Base-by-base conservation (phyloP, 2,329 filamentous ascomycete genomes). In the Cordyceps cicadae region DNA sequence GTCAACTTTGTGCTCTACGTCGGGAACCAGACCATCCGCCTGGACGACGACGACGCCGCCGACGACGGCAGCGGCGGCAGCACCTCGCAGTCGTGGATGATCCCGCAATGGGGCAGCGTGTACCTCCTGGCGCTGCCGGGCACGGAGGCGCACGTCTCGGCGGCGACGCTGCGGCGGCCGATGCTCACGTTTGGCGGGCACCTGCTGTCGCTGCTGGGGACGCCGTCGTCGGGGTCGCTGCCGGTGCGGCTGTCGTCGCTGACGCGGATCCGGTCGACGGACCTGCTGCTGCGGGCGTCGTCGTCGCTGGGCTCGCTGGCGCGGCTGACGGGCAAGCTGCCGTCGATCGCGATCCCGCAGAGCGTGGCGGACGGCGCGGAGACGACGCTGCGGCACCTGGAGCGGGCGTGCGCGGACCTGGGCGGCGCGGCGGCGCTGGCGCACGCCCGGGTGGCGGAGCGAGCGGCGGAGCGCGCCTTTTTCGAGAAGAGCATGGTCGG, bases 401-500 rank as follows among this genome's bases (percentile, higher is more conserved):
- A 90, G 34, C 79, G 84, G 51, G 88, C 92, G 0, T 97, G 93
- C 69, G 79, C 86, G 26, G 84, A 85, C 58, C 79, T 97, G 2
- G 84, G 84, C 41, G 79, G 78, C 0, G 76, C 77, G 0, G 81
- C 86, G 32, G 92, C 92, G 0, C 77, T 99, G 45, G 83, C 87
- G 64, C 87, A 93, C 70, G 93, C 93, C 0, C 84, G 90, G 11
- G 85, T 91, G 52, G 94, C 94, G 6, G 92, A 97, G 74, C 83
- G 85, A 3, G 91, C 95, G 70, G 93, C 92, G 0, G 94, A 99
- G 72, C 86, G 88, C 63, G 93, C 93, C 0, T 99, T 99, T 74
- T 99, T 99, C 67, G 94, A 99, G 75, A 96, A 96, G 75, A 96
- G 90, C 70, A 99, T 99, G 94, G 94, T 99, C 14, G 94, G 92